These are phyloP conservation scores for Pseudozyma pruni DNA, from an alignment of 1,284 basidiomycete species.

Conservation along the genomic window DNA sequence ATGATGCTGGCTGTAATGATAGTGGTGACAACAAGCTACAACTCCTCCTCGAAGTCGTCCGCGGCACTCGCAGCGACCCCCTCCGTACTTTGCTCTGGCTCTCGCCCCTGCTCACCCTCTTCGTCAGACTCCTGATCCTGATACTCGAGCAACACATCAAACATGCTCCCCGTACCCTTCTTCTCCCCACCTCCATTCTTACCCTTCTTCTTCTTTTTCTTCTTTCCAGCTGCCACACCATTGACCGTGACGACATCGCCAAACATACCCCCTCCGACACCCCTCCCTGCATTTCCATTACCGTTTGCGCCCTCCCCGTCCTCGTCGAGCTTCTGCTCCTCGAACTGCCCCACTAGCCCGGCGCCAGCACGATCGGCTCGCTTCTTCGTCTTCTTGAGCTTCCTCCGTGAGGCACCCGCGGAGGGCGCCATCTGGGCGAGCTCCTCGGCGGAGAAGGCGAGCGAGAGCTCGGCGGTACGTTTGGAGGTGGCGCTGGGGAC, in stretches of 20 bases:
- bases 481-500: constrained; percentile 2
- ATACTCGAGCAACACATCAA: constrained; percentile 30
- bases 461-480: constrained; percentile 29
- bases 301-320: neutral
- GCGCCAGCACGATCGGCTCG: constrained; percentile 36
- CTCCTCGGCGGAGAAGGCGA: constrained; percentile 35
- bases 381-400: constrained; percentile 53
- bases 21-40: too few species aligned
- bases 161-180: constrained; percentile 39
- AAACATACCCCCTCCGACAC: constrained; percentile 30
- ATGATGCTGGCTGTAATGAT: too few species aligned
- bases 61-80: neutral
- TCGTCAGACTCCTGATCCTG: constrained; percentile 18
- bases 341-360: constrained; percentile 30
- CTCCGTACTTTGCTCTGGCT: neutral
- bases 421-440: constrained; percentile 29
- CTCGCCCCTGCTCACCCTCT: constrained; percentile 10
- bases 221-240: neutral
- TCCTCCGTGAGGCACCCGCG: constrained; percentile 13
- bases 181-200: neutral
- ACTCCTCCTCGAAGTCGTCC: constrained; percentile 32
- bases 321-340: constrained; percentile 25
- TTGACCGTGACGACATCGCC: constrained; percentile 4
- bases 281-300: neutral
- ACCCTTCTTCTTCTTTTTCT: neutral